These are phyloP conservation scores for Nicotiana tomentosiformis DNA, from an alignment of 257 asterid species.

Conservation along the genomic window DNA sequence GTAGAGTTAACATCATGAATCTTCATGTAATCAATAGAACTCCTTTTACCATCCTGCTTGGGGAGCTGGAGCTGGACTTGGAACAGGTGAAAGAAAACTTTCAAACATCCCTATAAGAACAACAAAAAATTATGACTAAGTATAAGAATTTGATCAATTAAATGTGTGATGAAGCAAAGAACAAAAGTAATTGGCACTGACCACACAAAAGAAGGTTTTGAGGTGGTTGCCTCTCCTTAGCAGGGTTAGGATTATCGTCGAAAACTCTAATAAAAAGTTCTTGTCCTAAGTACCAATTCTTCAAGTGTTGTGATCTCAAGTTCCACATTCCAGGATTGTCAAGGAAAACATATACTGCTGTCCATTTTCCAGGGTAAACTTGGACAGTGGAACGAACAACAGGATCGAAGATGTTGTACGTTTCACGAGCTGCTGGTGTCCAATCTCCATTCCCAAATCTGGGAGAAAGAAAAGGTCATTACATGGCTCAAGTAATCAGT, in stretches of 20 bases:
- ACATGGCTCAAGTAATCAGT: background rate
- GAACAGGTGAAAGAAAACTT: conserved; percentile 4
- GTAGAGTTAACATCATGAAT: background rate
- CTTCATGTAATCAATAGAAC: background rate
- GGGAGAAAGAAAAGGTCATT: background rate
- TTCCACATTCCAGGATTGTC: conserved; percentile 32
- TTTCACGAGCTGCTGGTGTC: conserved; percentile 26
- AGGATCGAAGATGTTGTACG: conserved; percentile 36
- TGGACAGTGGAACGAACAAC: conserved; percentile 33
- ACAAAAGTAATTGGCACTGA: background rate
- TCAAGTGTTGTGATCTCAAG: conserved; percentile 22
- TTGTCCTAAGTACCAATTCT: conserved; percentile 26
- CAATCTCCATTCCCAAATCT: conserved; percentile 49
- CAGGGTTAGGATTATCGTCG: conserved; percentile 20
- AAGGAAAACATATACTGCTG: conserved; percentile 17
- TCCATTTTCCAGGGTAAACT: conserved; percentile 21
- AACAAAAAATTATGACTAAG: background rate
- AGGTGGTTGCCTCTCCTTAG: conserved; percentile 23
- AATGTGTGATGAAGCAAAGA: background rate
- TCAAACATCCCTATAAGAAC: background rate
- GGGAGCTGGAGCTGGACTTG: conserved; percentile 13
- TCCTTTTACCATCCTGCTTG: conserved; percentile 6
- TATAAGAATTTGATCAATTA: background rate
- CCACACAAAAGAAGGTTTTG: conserved; percentile 21
- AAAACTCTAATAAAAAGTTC: conserved; percentile 14